Evolutionary conservation across 1,284 basidiomycete genomes (phyloP).

Genomic region (Blastosporella zonata): DNA sequence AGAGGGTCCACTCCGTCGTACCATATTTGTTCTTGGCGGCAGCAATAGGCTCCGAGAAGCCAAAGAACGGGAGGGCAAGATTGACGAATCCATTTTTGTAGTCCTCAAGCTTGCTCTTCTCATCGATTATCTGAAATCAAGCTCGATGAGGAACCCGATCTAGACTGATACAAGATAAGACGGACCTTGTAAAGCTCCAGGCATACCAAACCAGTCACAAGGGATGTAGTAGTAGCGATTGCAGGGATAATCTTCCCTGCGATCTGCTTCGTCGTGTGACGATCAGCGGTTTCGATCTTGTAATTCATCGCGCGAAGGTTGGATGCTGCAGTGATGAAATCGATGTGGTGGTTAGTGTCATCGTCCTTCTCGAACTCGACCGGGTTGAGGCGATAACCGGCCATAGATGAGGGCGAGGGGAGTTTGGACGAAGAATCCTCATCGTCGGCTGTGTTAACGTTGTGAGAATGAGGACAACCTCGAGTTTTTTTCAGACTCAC

Average conservation of each 20-base stretch:
- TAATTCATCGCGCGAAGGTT: conserved; percentile 98
- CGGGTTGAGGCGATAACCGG: conserved; percentile 91
- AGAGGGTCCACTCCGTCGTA: conserved; percentile 92
- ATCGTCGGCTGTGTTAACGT: conserved; percentile 46
- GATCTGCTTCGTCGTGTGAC: conserved; percentile 96
- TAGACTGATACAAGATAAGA: neutral
- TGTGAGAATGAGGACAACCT: conserved; percentile 11
- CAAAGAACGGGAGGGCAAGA: conserved; percentile 97
- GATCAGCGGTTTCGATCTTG: conserved; percentile 84
- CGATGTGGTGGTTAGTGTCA: conserved; percentile 97
- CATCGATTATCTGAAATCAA: conserved; percentile 79
- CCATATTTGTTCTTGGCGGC: conserved; percentile 91
- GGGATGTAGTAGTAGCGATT: conserved; percentile 96
- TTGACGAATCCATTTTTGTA: conserved; percentile 99
- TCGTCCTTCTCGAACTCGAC: conserved; percentile 99
- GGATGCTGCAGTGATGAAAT: conserved; percentile 98
- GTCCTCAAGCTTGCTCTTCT: conserved; percentile 88
- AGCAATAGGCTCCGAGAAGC: conserved; percentile 96
- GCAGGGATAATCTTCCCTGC: conserved; percentile 99
- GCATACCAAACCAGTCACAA: conserved; percentile 94
- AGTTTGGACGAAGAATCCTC: conserved; percentile 61
- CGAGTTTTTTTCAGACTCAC: conserved; percentile 16
- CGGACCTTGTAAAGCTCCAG: conserved; percentile 94
- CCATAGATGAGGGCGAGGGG: conserved; percentile 87
- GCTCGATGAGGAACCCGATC: conserved; percentile 6